These are phyloP conservation scores for Malbranchea cinnamomea DNA, from an alignment of 2,329 filamentous ascomycete species.

Conservation along the genomic window DNA sequence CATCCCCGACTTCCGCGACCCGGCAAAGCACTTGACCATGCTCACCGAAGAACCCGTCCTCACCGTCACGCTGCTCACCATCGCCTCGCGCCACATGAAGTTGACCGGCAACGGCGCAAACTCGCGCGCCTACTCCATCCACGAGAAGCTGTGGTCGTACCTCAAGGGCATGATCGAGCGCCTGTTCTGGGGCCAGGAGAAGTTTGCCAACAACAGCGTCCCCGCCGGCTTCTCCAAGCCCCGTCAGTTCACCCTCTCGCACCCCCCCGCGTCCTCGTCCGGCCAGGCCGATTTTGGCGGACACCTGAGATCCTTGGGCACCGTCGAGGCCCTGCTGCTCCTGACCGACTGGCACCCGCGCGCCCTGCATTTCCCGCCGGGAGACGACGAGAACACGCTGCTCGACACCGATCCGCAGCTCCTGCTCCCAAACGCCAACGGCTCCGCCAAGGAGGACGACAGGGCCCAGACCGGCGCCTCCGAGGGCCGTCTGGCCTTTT, in stretches of 20 bases:
- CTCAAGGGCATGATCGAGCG: constrained; percentile 89
- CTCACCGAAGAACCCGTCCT: constrained; percentile 86
- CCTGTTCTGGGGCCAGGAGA: constrained; percentile 89
- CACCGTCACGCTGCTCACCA: constrained; percentile 78
- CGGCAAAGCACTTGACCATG: constrained; percentile 63
- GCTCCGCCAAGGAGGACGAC: constrained; percentile 29
- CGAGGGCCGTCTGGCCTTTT: constrained; percentile 64
- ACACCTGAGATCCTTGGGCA: constrained; percentile 77
- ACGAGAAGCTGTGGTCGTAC: constrained; percentile 91
- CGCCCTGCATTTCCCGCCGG: constrained; percentile 77
- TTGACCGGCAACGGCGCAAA: constrained; percentile 66
- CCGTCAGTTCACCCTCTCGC: constrained; percentile 6
- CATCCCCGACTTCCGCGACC: constrained; percentile 73
- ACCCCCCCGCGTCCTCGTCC: neutral
- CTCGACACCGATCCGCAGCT: constrained; percentile 58
- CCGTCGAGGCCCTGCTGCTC: constrained; percentile 85
- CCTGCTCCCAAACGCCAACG: constrained; percentile 47
- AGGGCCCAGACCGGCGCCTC: constrained; percentile 44
- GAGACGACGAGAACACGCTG: constrained; percentile 49
- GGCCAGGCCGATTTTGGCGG: constrained; percentile 34
- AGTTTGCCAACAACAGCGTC: constrained; percentile 79
- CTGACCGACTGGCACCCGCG: constrained; percentile 95
- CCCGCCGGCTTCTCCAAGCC: constrained; percentile 48
- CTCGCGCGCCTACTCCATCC: constrained; percentile 78
- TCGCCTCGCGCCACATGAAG: constrained; percentile 72